phyloP scores from a whole-genome alignment of 345 rosid species.

The Dovyalis caffra region DNA sequence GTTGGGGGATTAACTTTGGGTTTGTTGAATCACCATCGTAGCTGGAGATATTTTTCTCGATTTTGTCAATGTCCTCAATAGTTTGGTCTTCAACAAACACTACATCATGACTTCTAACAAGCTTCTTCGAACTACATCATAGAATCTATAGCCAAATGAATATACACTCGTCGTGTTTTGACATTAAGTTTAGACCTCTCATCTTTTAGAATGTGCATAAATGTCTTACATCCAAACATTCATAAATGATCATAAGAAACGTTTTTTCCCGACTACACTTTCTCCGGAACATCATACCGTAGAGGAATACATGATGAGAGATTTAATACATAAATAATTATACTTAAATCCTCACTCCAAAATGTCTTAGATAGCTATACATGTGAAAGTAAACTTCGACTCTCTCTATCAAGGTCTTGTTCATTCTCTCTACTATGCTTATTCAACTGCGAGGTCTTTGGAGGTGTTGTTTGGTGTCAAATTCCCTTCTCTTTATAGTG shows the following conservation, averaged over 20 bases:
- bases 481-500: too few relatives aligned
- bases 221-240: background rate
- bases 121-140: background rate
- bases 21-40: too few relatives aligned
- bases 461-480: too few relatives aligned
- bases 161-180: background rate
- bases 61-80: too few relatives aligned
- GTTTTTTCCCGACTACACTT: background rate
- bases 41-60: too few relatives aligned
- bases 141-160: background rate
- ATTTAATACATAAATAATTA: too few relatives aligned
- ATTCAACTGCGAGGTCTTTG: too few relatives aligned
- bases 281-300: background rate
- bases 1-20: too few relatives aligned
- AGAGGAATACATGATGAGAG: background rate
- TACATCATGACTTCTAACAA: background rate
- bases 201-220: background rate
- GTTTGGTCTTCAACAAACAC: too few relatives aligned
- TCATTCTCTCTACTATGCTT: too few relatives aligned
- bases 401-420: background rate
- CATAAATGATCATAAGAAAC: background rate
- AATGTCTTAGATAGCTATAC: background rate
- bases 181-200: background rate
- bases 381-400: background rate
- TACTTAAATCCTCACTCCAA: background rate